These are phyloP conservation scores for Neurospora cerealis DNA, from an alignment of 495 filamentous ascomycete species.

Conservation along the genomic window DNA sequence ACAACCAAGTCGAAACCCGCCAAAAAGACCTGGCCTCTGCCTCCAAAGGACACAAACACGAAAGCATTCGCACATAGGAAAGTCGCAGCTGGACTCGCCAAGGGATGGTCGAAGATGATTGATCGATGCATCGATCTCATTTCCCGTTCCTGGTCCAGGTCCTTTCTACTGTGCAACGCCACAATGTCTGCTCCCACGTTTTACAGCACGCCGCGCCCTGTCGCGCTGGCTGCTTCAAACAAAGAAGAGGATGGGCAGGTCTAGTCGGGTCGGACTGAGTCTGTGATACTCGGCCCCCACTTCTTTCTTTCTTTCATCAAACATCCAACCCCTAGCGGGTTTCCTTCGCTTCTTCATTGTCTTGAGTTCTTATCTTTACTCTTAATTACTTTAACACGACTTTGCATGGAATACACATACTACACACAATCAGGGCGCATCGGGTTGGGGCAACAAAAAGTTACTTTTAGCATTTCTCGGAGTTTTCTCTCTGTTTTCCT, in stretches of 20 bases:
- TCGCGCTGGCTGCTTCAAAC: neutral
- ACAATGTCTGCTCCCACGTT: neutral
- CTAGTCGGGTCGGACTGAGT: neutral
- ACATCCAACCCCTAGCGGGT: neutral
- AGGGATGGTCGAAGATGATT: neutral
- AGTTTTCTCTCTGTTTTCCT: neutral
- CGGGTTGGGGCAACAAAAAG: neutral
- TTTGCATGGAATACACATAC: neutral
- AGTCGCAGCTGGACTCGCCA: neutral
- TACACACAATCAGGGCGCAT: neutral
- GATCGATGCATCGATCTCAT: neutral
- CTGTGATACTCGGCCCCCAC: neutral
- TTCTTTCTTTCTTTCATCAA: neutral
- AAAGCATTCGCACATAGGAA: neutral
- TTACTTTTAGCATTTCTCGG: neutral
- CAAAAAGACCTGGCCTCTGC: neutral
- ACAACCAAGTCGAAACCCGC: neutral
- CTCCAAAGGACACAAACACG: neutral
- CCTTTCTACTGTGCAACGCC: neutral
- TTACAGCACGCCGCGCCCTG: neutral
- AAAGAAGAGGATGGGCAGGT: neutral
- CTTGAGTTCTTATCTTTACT: neutral
- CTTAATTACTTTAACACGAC: neutral
- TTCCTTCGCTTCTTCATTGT: neutral
- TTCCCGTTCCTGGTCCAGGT: neutral